Percentiles rank a stretch among this genome's conserved stretches.
Evolutionary conservation across 2,329 filamentous ascomycete species (phyloP).

Genomic region (Tricladium varicosporioides): DNA sequence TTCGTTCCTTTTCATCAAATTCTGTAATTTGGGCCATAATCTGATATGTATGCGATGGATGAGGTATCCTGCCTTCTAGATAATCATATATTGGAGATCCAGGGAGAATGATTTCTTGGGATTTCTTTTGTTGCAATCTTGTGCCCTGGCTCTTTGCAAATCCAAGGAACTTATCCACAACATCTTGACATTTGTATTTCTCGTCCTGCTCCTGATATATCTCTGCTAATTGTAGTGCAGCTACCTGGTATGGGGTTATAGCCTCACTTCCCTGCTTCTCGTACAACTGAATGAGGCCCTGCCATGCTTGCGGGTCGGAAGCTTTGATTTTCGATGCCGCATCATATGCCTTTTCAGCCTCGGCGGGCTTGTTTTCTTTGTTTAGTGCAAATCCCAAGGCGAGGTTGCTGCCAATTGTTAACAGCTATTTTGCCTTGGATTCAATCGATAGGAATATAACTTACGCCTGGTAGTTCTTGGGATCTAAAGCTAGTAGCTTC

Average conservation of each 20-base stretch:
- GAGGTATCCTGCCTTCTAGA: slow-evolving; percentile 79
- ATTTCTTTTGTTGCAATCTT: slow-evolving; percentile 69
- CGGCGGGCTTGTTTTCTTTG: slow-evolving; percentile 67
- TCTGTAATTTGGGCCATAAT: slow-evolving; percentile 82
- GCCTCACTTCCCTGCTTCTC: slow-evolving; percentile 71
- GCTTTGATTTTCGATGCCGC: slow-evolving; percentile 70
- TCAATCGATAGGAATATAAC: slow-evolving; percentile 28
- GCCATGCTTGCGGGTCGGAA: slow-evolving; percentile 81
- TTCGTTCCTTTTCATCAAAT: slow-evolving; percentile 79
- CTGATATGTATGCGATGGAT: slow-evolving; percentile 77
- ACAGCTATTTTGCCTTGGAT: not conserved
- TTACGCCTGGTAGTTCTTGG: slow-evolving; percentile 79
- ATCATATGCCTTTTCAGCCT: slow-evolving; percentile 74
- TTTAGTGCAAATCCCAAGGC: slow-evolving; percentile 85
- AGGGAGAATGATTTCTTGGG: slow-evolving; percentile 75
- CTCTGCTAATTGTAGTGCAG: slow-evolving; percentile 69
- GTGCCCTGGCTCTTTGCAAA: slow-evolving; percentile 73
- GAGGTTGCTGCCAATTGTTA: slow-evolving; percentile 56
- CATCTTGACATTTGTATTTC: slow-evolving; percentile 60
- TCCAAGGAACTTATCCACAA: slow-evolving; percentile 76
- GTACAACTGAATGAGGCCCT: slow-evolving; percentile 82
- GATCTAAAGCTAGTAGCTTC: slow-evolving; percentile 67
- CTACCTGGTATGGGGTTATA: slow-evolving; percentile 71
- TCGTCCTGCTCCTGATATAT: slow-evolving; percentile 69
- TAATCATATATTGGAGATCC: slow-evolving; percentile 76